phyloP scores from a whole-genome alignment of 75 land plant species.

The Cunninghamia lanceolata region DNA sequence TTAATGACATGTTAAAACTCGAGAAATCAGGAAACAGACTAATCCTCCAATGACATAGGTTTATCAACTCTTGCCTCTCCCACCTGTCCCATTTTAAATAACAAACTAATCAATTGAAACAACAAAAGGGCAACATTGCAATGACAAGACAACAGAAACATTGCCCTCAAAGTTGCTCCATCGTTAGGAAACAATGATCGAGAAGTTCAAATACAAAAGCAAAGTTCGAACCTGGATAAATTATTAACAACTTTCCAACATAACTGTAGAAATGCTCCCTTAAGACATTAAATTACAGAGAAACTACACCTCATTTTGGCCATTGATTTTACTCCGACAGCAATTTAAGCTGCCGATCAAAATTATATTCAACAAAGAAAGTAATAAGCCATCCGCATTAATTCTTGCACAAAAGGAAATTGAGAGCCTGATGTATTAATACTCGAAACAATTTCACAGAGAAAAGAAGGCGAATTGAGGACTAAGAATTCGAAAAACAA shows the following conservation, averaged over 20 bases:
- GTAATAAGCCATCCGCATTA: neutral
- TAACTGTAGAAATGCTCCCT: neutral
- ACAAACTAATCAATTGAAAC: neutral
- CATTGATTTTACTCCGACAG: neutral
- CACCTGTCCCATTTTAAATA: neutral
- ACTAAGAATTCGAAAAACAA: neutral
- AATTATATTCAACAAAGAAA: neutral
- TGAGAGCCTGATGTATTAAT: neutral
- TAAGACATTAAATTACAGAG: too few relatives aligned
- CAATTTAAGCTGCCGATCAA: neutral
- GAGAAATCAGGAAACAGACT: neutral
- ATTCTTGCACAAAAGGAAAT: neutral
- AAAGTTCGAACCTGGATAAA: neutral
- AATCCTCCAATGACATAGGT: neutral
- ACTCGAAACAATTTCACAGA: neutral
- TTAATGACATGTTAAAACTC: neutral
- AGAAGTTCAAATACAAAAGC: neutral
- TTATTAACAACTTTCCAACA: neutral
- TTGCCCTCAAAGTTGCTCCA: neutral
- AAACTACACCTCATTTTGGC: too few relatives aligned
- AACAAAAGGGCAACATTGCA: neutral
- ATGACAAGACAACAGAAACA: neutral
- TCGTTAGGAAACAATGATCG: neutral
- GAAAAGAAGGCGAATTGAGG: neutral
- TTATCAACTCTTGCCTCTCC: neutral